Evolutionary conservation across 2,329 filamentous ascomycete genomes (phyloP), one percentile per base, ranked within the genome.

Genomic region (Diatrype stigma): DNA sequence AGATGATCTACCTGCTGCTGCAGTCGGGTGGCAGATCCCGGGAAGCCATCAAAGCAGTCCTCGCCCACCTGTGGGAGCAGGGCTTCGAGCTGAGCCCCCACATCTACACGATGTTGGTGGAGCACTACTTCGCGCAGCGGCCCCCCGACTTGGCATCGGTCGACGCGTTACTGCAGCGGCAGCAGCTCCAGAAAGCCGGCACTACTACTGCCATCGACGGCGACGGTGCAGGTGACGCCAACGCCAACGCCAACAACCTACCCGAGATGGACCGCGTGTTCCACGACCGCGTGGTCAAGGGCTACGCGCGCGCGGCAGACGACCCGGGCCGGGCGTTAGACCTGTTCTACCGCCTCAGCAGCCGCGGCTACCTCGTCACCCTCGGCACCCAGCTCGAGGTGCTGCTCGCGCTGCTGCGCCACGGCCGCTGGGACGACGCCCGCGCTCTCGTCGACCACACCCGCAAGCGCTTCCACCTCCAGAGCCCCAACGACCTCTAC

Each of bases 31-130:
- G 40, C 8, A 67, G 66, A 37, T 69, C 73, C 22, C 71, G 71
- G 40, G 65, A 69, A 2, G 80, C 82, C 50, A 78, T 88, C 14
- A 76, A 78, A 42, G 75, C 76, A 2, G 75, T 93, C 7, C 74
- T 90, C 42, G 68, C 73, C 1, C 80, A 86, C 65, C 87, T 94
- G 77, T 70, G 71, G 47, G 58, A 62, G 6, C 70, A 74, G 22
- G 77, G 78, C 19, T 61, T 86, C 42, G 64, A 75, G 45, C 75
- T 82, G 2, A 80, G 80, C 3, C 68, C 81, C 1, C 79, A 90
- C 59, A 87, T 90, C 61, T 88, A 88, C 71, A 92, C 88, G 22
- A 87, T 86, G 61, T 78, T 94, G 19, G 73, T 88, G 44, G 80
- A 85, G 44, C 76, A 87, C 63, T 86, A 85, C 63, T 86, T 92